phyloP scores from a whole-genome alignment of 768 basidiomycete species.

The Collybia nuda region DNA sequence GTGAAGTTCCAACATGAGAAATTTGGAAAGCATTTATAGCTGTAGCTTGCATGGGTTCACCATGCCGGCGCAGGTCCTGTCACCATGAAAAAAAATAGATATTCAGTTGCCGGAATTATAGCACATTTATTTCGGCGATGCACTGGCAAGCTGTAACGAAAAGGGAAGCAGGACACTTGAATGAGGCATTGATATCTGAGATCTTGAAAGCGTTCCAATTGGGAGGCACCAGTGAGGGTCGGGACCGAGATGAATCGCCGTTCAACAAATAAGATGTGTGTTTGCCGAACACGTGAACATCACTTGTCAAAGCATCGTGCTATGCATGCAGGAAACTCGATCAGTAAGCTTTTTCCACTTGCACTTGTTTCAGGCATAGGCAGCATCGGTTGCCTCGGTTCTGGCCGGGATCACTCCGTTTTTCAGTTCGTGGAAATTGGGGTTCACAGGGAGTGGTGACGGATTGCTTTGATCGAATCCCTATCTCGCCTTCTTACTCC shows the following conservation, averaged over 20 bases:
- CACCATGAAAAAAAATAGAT: conserved; percentile 19
- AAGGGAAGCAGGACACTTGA: conserved; percentile 14
- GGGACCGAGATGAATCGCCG: conserved; percentile 20
- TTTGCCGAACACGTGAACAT: conserved; percentile 18
- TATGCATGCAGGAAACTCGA: conserved; percentile 10
- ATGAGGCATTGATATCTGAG: conserved; percentile 13
- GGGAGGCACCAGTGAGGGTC: conserved; percentile 13
- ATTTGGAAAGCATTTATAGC: conserved; percentile 26
- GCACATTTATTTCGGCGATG: conserved; percentile 5
- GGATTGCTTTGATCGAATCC: conserved; percentile 13
- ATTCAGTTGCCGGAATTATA: conserved; percentile 13
- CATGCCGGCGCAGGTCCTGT: too few relatives aligned
- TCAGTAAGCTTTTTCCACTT: conserved; percentile 11
- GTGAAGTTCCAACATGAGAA: conserved; percentile 25
- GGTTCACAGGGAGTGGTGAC: conserved; percentile 13
- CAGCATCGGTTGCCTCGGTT: conserved; percentile 14
- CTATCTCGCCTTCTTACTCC: conserved; percentile 10
- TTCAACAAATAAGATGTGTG: conserved; percentile 11
- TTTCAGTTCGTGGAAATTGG: conserved; percentile 18
- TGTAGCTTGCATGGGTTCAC: too few relatives aligned
- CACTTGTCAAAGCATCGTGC: conserved; percentile 1
- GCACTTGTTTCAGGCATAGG: conserved; percentile 14
- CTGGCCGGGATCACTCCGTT: conserved; percentile 15
- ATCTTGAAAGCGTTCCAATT: conserved; percentile 7
- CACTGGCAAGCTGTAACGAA: conserved; percentile 6